Conservation (phyloP, 805 yeast genomes). For the Ogataea corticis region DNA sequence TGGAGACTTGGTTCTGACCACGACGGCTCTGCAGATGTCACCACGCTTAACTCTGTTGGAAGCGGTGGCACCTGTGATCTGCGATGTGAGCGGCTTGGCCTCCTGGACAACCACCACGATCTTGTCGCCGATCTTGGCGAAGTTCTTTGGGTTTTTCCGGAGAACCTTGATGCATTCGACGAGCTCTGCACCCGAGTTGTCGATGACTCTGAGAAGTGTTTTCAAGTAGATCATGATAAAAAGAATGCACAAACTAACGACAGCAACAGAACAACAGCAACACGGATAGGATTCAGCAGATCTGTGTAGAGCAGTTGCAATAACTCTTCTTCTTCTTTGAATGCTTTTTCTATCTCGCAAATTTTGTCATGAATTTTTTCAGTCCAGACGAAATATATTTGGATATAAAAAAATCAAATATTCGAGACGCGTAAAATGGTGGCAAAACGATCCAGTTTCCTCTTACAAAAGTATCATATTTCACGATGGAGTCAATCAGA, state of each 20-base stretch:
- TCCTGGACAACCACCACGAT: constrained; percentile 93
- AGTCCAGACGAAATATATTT: too few species aligned
- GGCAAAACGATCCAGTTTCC: too few species aligned
- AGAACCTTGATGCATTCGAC: constrained; percentile 96
- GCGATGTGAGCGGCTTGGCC: constrained; percentile 72
- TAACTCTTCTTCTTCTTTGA: too few species aligned
- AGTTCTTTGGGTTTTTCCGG: constrained; percentile 81
- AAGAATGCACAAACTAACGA: neutral
- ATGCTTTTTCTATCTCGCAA: neutral
- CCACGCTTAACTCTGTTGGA: constrained; percentile 88
- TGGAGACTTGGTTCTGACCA: constrained; percentile 81
- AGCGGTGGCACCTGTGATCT: constrained; percentile 70
- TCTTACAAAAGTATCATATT: neutral
- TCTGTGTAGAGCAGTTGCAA: too few species aligned
- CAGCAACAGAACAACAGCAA: neutral
- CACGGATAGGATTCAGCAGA: too few species aligned
- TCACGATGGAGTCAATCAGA: constrained; percentile 41
- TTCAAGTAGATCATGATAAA: constrained; percentile 79
- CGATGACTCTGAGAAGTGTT: constrained; percentile 85
- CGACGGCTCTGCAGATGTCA: constrained; percentile 92
- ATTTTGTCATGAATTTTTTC: constrained; percentile 5
- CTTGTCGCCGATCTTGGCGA: constrained; percentile 86
- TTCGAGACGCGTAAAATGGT: constrained; percentile 1
- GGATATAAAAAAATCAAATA: too few species aligned
- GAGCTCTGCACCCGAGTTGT: constrained; percentile 89